These are phyloP conservation scores for Cystofilobasidium macerans DNA, from an alignment of 768 basidiomycete genomes.

Conservation along the genomic window DNA sequence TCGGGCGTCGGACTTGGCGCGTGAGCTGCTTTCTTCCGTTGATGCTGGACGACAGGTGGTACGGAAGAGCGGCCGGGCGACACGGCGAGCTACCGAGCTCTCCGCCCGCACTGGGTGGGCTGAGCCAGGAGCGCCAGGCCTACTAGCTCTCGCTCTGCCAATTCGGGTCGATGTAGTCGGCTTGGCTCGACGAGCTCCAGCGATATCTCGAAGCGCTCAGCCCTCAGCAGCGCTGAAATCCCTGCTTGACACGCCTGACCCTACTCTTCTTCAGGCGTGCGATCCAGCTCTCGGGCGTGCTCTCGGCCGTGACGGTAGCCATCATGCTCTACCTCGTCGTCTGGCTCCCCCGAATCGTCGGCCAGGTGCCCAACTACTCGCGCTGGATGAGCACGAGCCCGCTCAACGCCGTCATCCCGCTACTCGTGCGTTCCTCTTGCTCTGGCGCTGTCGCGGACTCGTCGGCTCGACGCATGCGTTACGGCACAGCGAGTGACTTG, in stretches of 20 bases:
- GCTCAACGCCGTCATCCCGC: conserved; percentile 17
- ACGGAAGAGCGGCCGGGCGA: background rate
- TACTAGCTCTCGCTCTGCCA: too few species aligned
- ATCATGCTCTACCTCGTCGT: conserved; percentile 24
- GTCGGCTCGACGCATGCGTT: background rate
- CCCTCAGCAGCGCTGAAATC: too few species aligned
- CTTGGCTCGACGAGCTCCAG: too few species aligned
- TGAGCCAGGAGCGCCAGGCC: too few species aligned
- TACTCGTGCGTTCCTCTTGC: background rate
- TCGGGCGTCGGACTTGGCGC: background rate
- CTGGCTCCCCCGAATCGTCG: conserved; percentile 18
- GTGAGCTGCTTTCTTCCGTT: conserved; percentile 3
- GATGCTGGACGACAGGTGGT: background rate
- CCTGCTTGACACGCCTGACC: background rate
- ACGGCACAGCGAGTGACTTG: background rate
- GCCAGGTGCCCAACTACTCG: conserved; percentile 21
- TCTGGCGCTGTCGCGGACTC: background rate
- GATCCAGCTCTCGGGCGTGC: conserved; percentile 3
- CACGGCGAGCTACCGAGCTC: too few species aligned
- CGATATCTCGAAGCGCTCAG: too few species aligned
- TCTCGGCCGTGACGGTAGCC: conserved; percentile 15
- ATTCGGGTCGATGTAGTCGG: too few species aligned
- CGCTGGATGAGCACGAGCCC: conserved; percentile 12
- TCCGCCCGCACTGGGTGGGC: too few species aligned
- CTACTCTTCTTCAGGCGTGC: background rate